These are phyloP conservation scores for Raphanus raphanistrum DNA, from an alignment of 345 rosid species.

Conservation along the genomic window DNA sequence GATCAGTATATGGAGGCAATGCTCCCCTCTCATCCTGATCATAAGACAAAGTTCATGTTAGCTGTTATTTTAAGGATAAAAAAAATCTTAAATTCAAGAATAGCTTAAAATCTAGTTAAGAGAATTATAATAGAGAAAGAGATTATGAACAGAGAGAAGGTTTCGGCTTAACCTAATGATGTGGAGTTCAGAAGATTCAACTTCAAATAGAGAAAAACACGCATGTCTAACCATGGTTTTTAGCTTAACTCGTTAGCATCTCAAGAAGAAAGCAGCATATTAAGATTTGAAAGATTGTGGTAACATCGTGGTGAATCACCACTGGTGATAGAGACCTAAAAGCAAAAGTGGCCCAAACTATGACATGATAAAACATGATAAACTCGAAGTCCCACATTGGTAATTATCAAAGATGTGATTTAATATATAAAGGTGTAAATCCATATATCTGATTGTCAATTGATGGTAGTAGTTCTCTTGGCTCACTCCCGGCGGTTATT, in stretches of 20 bases:
- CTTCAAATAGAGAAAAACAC: background rate
- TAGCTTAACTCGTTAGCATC: constrained; percentile 1
- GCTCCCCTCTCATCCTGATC: constrained; percentile 57
- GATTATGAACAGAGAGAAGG: background rate
- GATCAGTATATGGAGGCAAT: constrained; percentile 54
- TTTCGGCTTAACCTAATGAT: background rate
- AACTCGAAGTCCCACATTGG: background rate
- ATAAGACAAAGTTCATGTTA: background rate
- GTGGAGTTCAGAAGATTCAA: background rate
- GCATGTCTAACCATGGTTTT: background rate
- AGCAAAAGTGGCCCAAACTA: background rate
- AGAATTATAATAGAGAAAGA: background rate
- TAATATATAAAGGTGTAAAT: background rate
- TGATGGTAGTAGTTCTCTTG: background rate
- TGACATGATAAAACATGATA: background rate
- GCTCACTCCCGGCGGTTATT: background rate
- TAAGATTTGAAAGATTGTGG: background rate
- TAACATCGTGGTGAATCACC: background rate
- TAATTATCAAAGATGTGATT: no score
- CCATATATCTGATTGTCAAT: background rate
- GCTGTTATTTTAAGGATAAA: background rate
- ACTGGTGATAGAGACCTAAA: background rate
- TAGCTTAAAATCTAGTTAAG: background rate
- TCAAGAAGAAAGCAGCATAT: background rate
- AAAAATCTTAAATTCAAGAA: background rate